Conservation (phyloP, 2,329 filamentous ascomycete genomes). For the Decorospora gaudefroyi region DNA sequence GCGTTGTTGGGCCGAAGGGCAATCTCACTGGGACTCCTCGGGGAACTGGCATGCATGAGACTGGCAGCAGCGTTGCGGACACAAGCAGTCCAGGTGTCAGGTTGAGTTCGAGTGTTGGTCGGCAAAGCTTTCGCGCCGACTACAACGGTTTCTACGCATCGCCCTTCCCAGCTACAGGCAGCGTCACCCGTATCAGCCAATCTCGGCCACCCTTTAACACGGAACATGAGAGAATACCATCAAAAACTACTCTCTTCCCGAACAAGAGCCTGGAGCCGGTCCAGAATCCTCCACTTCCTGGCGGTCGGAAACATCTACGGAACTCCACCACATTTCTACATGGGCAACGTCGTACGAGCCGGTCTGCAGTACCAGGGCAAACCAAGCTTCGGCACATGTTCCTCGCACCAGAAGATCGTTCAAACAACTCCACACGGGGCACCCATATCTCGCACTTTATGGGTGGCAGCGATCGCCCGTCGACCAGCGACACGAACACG, state of each 20-base stretch:
- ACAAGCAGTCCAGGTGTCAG: conserved; percentile 41
- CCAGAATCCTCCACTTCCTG: conserved; percentile 17
- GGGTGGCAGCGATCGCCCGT: conserved; percentile 33
- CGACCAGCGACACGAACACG: conserved; percentile 38
- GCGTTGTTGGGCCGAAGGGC: conserved; percentile 39
- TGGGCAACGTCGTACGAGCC: conserved; percentile 26
- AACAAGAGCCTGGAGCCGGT: conserved; percentile 18
- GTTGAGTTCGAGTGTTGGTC: conserved; percentile 27
- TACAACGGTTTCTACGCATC: conserved; percentile 31
- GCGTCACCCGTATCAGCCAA: conserved; percentile 29
- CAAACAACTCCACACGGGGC: conserved; percentile 25
- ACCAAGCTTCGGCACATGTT: conserved; percentile 44
- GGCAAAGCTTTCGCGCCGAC: conserved; percentile 15
- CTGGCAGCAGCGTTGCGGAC: conserved; percentile 48
- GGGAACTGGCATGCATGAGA: conserved; percentile 45
- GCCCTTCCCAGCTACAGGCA: conserved; percentile 28
- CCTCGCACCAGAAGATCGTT: conserved; percentile 33
- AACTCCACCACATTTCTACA: conserved; percentile 25
- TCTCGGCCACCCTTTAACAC: conserved; percentile 1
- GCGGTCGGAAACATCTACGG: conserved; percentile 20
- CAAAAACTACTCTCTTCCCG: conserved; percentile 30
- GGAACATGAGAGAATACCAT: conserved; percentile 27
- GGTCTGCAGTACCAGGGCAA: conserved; percentile 41
- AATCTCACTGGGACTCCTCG: conserved; percentile 47
- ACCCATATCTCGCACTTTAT: conserved; percentile 30